phyloP scores from a whole-genome alignment of 2,329 filamentous ascomycete species.

The Volutella citrinella region DNA sequence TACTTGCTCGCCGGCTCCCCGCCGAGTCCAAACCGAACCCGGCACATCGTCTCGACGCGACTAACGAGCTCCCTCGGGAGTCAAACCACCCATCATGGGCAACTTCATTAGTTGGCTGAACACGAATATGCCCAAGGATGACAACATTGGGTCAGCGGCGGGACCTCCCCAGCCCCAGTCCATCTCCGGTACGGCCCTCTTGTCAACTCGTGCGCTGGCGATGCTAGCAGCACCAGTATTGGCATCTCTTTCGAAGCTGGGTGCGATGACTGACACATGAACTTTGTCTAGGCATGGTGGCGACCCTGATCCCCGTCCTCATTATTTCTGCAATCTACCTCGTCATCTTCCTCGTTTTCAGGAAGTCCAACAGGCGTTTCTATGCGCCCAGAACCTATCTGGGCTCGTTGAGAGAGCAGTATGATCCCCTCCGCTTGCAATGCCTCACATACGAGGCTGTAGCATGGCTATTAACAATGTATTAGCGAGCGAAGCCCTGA shows the following conservation, averaged over 20 bases:
- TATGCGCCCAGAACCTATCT: conserved; percentile 55
- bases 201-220: not conserved
- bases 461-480: conserved; percentile 16
- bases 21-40: too few relatives aligned
- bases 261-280: conserved; percentile 6
- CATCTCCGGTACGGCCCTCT: conserved; percentile 28
- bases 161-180: conserved; percentile 33
- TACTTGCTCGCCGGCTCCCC: too few relatives aligned
- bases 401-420: conserved; percentile 48
- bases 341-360: conserved; percentile 47
- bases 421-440: conserved; percentile 20
- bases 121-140: conserved; percentile 24
- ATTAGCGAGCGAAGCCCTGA: conserved; percentile 53
- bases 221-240: too few relatives aligned
- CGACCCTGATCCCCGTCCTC: conserved; percentile 53
- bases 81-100: conserved; percentile 30
- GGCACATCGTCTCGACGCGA: too few relatives aligned
- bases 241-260: conserved; percentile 2
- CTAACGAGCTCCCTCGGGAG: conserved; percentile 7
- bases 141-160: conserved; percentile 17
- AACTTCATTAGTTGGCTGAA: conserved; percentile 38
- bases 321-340: conserved; percentile 47
- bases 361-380: conserved; percentile 48
- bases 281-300: conserved; percentile 37
- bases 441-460: not conserved